Evolutionary conservation across 2,329 filamentous ascomycete genomes (phyloP).

Genomic region (Colletotrichum tropicale): DNA sequence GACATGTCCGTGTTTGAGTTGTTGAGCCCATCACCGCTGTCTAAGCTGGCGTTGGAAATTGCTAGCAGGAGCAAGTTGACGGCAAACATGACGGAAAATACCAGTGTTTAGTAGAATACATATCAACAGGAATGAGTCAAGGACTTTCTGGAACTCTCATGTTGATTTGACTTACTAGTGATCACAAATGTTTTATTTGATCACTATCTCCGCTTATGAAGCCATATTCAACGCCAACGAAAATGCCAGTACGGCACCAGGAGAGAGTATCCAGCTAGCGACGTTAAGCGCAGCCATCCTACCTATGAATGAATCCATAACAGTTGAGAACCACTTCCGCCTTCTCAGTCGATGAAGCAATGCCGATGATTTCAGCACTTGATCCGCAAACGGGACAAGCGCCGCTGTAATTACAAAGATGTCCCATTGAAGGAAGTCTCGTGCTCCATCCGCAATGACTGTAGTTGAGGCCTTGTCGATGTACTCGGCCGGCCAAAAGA

Average conservation of each 20-base stretch:
- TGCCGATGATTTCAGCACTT: not conserved
- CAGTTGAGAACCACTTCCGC: not conserved
- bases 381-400: not conserved
- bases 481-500: not conserved
- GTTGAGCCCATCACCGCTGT: slow-evolving; percentile 1
- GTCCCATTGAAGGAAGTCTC: not conserved
- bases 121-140: not conserved
- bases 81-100: not conserved
- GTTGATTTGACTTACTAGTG: not conserved
- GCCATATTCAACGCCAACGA: not conserved
- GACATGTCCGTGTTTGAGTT: slow-evolving; percentile 9
- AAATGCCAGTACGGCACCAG: not conserved
- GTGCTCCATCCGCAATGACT: not conserved
- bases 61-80: not conserved
- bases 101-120: not conserved
- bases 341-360: not conserved
- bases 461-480: not conserved
- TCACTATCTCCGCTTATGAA: fast-evolving
- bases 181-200: fast-evolving
- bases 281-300: not conserved
- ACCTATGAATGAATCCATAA: not conserved
- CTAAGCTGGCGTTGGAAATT: not conserved
- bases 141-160: fast-evolving
- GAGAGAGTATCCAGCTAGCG: not conserved
- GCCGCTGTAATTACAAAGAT: not conserved